Evolutionary conservation across 1,139 yeast genomes (phyloP).

Genomic region (Yamadazyma diddensiae): DNA sequence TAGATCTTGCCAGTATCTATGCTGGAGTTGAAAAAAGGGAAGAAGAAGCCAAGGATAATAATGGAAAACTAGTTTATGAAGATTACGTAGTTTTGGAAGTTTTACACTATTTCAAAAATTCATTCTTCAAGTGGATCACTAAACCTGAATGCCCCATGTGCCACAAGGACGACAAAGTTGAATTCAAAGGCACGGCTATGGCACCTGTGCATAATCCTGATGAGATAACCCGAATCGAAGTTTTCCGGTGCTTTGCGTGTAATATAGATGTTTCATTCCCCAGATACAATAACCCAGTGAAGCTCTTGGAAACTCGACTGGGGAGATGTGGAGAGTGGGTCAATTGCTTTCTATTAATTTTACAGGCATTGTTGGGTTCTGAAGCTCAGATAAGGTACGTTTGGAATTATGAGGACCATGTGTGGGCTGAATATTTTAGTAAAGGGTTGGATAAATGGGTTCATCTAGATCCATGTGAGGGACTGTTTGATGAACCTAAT

Average conservation of each 20-base stretch:
- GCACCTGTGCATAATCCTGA: slow-evolving; percentile 27
- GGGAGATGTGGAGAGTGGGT: slow-evolving; percentile 99
- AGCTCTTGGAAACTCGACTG: slow-evolving; percentile 54
- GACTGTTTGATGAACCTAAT: slow-evolving; percentile 75
- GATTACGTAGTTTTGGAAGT: slow-evolving; percentile 71
- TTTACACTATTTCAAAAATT: slow-evolving; percentile 72
- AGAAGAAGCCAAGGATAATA: slow-evolving; percentile 3
- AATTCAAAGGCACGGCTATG: slow-evolving; percentile 12
- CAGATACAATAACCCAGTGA: slow-evolving; percentile 67
- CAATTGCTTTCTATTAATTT: slow-evolving; percentile 69
- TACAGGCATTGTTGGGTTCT: slow-evolving; percentile 53
- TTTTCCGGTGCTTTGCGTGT: slow-evolving; percentile 60
- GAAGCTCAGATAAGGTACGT: slow-evolving; percentile 66
- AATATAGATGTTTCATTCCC: slow-evolving; percentile 55
- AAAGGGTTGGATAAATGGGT: slow-evolving; percentile 64
- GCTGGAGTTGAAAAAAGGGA: slow-evolving; percentile 32
- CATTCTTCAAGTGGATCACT: slow-evolving; percentile 82
- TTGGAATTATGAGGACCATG: slow-evolving; percentile 93
- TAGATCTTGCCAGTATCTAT: slow-evolving; percentile 37
- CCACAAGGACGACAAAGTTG: slow-evolving; percentile 22
- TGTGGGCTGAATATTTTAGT: slow-evolving; percentile 91
- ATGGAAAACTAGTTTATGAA: slow-evolving; percentile 34
- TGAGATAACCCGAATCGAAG: slow-evolving; percentile 45
- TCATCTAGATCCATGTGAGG: slow-evolving; percentile 88
- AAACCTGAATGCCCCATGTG: slow-evolving; percentile 64